A percentile compares a stretch with the other conserved stretches of the same genome.
phyloP scores from a whole-genome alignment of 352 stramenopile genomes.

The Elongisporangium prolatum region DNA sequence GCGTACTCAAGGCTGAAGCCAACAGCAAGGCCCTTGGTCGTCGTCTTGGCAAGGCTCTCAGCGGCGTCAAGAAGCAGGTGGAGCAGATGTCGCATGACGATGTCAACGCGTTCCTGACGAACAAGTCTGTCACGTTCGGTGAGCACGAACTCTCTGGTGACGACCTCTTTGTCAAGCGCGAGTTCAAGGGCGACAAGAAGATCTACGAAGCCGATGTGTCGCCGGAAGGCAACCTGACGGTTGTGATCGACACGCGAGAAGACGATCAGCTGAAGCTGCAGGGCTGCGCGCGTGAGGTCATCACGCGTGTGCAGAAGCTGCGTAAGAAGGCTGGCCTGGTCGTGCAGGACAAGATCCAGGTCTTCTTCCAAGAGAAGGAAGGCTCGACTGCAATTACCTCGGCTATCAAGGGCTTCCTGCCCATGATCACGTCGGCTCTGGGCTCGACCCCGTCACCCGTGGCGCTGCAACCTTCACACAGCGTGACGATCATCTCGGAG shows the following conservation, averaged over 20 bases:
- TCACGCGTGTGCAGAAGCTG: constrained; percentile 98
- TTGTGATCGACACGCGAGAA: constrained; percentile 94
- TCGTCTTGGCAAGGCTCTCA: constrained; percentile 96
- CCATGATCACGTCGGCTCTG: constrained; percentile 51
- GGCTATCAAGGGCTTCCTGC: constrained; percentile 54
- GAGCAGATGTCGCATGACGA: constrained; percentile 67
- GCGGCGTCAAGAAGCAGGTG: constrained; percentile 85
- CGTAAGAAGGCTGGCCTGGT: constrained; percentile 95
- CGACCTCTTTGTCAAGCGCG: constrained; percentile 92
- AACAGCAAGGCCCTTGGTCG: constrained; percentile 94
- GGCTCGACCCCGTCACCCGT: constrained; percentile 58
- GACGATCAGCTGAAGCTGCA: constrained; percentile 94
- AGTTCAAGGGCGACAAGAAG: constrained; percentile 91
- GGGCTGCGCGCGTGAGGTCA: constrained; percentile 93
- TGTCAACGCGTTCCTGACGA: constrained; percentile 63
- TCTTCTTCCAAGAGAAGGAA: constrained; percentile 89
- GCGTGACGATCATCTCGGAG: constrained; percentile 67
- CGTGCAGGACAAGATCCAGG: constrained; percentile 94
- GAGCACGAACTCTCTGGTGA: constrained; percentile 81
- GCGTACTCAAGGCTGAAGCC: constrained; percentile 92
- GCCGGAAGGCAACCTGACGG: constrained; percentile 88
- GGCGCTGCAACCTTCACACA: constrained; percentile 50
- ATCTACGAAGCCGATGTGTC: constrained; percentile 91
- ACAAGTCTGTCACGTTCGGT: constrained; percentile 77
- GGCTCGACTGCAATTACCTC: constrained; percentile 52